Percentiles rank a stretch among this genome's conserved stretches.
Evolutionary conservation across 2,329 filamentous ascomycete genomes (phyloP).

Genomic region (Talaromyces rugulosus): DNA sequence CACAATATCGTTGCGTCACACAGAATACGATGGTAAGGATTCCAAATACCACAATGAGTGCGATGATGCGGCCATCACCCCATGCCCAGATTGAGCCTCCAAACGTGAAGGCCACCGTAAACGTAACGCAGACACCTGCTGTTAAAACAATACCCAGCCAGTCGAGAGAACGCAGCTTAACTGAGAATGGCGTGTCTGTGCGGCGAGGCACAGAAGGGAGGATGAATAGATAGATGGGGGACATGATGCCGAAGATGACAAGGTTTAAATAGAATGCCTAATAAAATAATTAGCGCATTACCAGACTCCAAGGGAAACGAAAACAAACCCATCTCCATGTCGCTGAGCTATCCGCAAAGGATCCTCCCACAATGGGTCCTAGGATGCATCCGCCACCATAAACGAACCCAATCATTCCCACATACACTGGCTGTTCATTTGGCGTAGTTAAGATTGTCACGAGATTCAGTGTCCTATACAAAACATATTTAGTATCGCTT

Average conservation of each 20-base stretch:
- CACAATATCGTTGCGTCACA: conserved; percentile 38
- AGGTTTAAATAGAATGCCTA: conserved; percentile 50
- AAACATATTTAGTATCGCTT: not conserved
- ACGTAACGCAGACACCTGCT: conserved; percentile 32
- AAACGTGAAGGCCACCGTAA: conserved; percentile 48
- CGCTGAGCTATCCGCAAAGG: conserved; percentile 25
- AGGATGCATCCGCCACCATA: conserved; percentile 35
- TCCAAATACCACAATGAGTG: conserved; percentile 45
- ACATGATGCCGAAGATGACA: conserved; percentile 38
- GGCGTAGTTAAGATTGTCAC: conserved; percentile 20
- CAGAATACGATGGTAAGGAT: conserved; percentile 43
- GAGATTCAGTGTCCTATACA: conserved; percentile 21
- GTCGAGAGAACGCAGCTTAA: conserved; percentile 22
- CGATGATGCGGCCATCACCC: conserved; percentile 42
- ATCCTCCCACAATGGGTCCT: conserved; percentile 38
- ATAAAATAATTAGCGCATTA: not conserved
- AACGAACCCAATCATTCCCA: conserved; percentile 27
- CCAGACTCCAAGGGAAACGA: conserved; percentile 8
- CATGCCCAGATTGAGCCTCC: conserved; percentile 49
- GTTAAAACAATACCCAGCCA: conserved; percentile 43
- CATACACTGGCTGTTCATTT: conserved; percentile 26
- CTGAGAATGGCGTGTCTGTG: conserved; percentile 1
- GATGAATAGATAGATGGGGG: conserved; percentile 41
- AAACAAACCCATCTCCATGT: conserved; percentile 31
- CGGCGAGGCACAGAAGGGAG: conserved; percentile 25